phyloP scores from a whole-genome alignment of 495 filamentous ascomycete genomes.

The Tetracladium setigerum region DNA sequence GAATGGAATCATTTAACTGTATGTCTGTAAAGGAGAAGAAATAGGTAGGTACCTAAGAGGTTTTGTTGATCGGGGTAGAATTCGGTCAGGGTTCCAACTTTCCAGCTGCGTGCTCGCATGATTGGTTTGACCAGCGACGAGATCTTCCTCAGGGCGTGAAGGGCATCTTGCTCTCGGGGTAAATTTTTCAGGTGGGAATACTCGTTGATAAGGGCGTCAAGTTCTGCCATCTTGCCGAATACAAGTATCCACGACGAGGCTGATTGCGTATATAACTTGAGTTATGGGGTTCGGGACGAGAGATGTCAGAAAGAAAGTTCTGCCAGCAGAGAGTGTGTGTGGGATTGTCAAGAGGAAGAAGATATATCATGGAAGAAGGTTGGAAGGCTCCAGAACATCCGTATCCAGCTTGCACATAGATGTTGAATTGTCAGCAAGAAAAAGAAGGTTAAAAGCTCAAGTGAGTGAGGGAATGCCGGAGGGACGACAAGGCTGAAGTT shows the following conservation, averaged over 20 bases:
- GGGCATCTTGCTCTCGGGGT: conserved; percentile 69
- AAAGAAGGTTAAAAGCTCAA: conserved; percentile 1
- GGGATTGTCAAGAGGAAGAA: no score
- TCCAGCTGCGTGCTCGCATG: conserved; percentile 82
- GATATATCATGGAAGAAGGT: not conserved
- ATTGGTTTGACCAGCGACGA: conserved; percentile 92
- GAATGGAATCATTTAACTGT: not conserved
- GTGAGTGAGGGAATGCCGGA: not conserved
- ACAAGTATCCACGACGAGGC: conserved; percentile 1
- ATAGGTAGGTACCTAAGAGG: conserved; percentile 54
- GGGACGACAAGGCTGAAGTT: not conserved
- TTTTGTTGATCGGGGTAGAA: conserved; percentile 73
- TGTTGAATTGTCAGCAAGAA: conserved; percentile 12
- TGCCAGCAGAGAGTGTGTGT: no score
- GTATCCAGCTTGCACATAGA: not conserved
- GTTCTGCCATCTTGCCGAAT: conserved; percentile 46
- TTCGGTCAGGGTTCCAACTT: conserved; percentile 70
- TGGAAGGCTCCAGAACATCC: conserved; percentile 11
- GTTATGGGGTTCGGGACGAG: no score
- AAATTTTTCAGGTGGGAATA: conserved; percentile 74
- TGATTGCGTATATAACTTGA: not conserved
- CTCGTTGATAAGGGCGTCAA: conserved; percentile 62
- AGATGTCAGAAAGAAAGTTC: no score
- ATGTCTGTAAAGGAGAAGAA: not conserved
- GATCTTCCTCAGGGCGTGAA: conserved; percentile 72